phyloP scores from a whole-genome alignment of 129 eudicot species.

The Pulicaria dysenterica region DNA sequence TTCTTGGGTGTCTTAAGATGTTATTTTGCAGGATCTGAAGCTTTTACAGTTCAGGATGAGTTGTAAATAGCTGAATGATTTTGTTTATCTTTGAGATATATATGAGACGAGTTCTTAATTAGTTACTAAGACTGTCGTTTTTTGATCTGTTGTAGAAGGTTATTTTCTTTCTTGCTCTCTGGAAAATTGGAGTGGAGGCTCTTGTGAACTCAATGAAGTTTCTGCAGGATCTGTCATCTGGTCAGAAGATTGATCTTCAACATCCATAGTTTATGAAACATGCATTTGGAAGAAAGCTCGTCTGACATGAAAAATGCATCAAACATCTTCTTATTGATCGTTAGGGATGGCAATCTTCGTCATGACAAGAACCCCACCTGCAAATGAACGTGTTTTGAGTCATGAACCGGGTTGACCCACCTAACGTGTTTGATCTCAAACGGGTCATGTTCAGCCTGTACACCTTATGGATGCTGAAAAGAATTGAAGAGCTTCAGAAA shows the following conservation, averaged over 20 bases:
- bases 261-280: background rate
- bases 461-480: background rate
- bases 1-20: constrained; percentile 28
- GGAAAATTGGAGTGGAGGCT: constrained; percentile 2
- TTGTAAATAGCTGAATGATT: constrained; percentile 28
- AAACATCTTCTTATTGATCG: background rate
- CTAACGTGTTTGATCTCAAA: background rate
- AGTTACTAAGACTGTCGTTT: constrained; percentile 7
- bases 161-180: constrained; percentile 5
- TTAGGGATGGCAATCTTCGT: no score
- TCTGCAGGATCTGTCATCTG: constrained; percentile 1
- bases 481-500: background rate
- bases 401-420: no score
- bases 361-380: no score
- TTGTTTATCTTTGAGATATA: constrained; percentile 18
- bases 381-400: no score
- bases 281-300: background rate
- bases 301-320: constrained; percentile 5
- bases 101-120: constrained; percentile 3
- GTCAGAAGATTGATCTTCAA: constrained; percentile 4
- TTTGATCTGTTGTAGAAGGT: constrained; percentile 15
- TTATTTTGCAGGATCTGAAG: constrained; percentile 65
- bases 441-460: background rate
- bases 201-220: constrained; percentile 7
- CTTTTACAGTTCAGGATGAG: constrained; percentile 50